These are phyloP conservation scores for Russula earlei DNA, from an alignment of 768 basidiomycete genomes.

Conservation along the genomic window DNA sequence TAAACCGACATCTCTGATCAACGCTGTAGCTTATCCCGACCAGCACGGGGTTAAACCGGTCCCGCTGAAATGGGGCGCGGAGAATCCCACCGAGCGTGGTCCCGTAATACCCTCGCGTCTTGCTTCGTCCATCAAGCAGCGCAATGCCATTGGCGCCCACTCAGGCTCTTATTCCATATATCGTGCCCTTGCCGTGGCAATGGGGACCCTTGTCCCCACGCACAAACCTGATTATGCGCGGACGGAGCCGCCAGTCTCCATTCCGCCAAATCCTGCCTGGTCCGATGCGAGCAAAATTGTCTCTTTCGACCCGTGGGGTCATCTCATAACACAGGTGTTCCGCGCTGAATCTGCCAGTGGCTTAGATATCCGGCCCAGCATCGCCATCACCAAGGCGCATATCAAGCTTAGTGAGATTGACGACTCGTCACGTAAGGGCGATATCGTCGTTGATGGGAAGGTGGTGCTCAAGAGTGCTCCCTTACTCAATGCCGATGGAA, in stretches of 20 bases:
- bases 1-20: conserved; percentile 1
- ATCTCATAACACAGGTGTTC: conserved; percentile 70
- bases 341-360: conserved; percentile 53
- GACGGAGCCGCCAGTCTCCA: conserved; percentile 77
- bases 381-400: conserved; percentile 87
- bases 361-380: conserved; percentile 84
- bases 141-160: conserved; percentile 92
- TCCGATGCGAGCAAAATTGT: conserved; percentile 72
- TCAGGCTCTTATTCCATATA: conserved; percentile 93
- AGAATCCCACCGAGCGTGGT: conserved; percentile 56
- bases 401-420: conserved; percentile 94
- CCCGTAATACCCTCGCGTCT: conserved; percentile 87
- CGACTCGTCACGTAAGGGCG: conserved; percentile 63
- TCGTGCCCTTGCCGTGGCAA: conserved; percentile 84
- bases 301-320: conserved; percentile 90
- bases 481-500: conserved; percentile 54
- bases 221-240: conserved; percentile 76
- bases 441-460: conserved; percentile 70
- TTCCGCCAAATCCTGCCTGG: conserved; percentile 76
- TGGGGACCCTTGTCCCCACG: conserved; percentile 68
- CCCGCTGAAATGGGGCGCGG: conserved; percentile 74
- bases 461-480: conserved; percentile 65
- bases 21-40: conserved; percentile 64
- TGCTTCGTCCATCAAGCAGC: conserved; percentile 71
- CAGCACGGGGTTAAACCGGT: conserved; percentile 81